Evolutionary conservation across 805 yeast genomes (phyloP), one percentile per base, ranked within the genome.

Genomic region (Yarrowia sp.): DNA sequence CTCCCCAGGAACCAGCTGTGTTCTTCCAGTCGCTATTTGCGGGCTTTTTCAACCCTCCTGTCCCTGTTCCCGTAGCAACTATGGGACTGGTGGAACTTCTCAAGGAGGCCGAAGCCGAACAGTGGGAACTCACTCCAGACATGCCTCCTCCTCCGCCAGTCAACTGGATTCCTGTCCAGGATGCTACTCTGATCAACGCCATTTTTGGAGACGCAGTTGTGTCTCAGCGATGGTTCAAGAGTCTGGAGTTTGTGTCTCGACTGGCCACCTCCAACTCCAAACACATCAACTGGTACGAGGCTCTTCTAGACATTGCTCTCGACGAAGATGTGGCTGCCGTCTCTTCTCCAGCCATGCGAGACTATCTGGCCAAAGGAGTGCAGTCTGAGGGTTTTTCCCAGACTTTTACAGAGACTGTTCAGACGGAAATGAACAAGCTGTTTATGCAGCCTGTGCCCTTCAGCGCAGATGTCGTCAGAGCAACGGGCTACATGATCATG

Each of bases 401-500:
- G 32, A 54, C 33, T 1, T 54, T 54, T 24, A 17, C 40, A 7
- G 46, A 54, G 16, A 24, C 61, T 1, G 19, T 54, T 2, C 61
- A 38, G 33, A 26, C 35, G 3, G 61, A 54, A 17, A 54, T 54
- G 61, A 54, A 36, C 44, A 54, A 54, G 26, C 33, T 54, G 33
- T 54, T 54, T 11, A 26, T 38, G 7, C 32, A 38, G 8, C 61
- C 61, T 8, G 46, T 32, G 3, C 61, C 61, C 1, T 54, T 54
- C 35, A 24, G 24, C 9, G 17, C 61, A 3, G 61, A 54, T 19
- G 61, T 38, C 1, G 40, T 38, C 9, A 26, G 46, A 12, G 61
- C 61, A 7, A 36, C 46, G 1, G 61, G 61, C n/a, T 36, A 54
- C 61, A 54, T 54, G 61, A 54, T 54, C 35, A 54, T 54, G 61